Evolutionary conservation across 2,329 filamentous ascomycete species (phyloP).

Genomic region (Penicillium digitatum): DNA sequence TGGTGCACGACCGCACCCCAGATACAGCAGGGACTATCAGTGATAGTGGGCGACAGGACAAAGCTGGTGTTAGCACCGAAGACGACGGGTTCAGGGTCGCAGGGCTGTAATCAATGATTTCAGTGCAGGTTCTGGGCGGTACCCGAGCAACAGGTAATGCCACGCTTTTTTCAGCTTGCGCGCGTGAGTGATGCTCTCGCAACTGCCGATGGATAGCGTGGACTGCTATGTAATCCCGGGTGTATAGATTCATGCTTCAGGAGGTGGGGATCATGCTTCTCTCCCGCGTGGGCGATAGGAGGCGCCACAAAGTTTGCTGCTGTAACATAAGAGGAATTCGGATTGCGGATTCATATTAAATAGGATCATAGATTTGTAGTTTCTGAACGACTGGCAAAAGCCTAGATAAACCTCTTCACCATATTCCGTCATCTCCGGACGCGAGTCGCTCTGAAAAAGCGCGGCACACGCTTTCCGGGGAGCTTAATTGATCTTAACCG

Average conservation of each 20-base stretch:
- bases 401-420: neutral
- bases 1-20: constrained; percentile 43
- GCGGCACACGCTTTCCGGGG: neutral
- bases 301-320: constrained; percentile 28
- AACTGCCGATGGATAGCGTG: constrained; percentile 22
- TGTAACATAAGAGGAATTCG: constrained; percentile 29
- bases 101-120: constrained; percentile 22
- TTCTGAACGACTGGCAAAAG: too few relatives aligned
- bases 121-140: constrained; percentile 33
- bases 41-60: constrained; percentile 43
- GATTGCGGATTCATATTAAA: constrained; percentile 22
- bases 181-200: constrained; percentile 22
- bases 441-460: constrained; percentile 1
- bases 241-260: constrained; percentile 30
- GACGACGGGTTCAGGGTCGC: constrained; percentile 31
- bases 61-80: constrained; percentile 46
- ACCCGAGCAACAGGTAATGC: constrained; percentile 26
- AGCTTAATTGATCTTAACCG: neutral
- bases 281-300: constrained; percentile 30
- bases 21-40: constrained; percentile 47
- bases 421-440: neutral
- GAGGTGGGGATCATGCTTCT: constrained; percentile 28
- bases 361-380: too few relatives aligned
- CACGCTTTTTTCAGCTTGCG: constrained; percentile 26
- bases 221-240: constrained; percentile 26